A percentile compares a stretch with the other conserved stretches of the same genome.
phyloP scores from a whole-genome alignment of 345 rosid species.

The Streptanthus diversifolius region DNA sequence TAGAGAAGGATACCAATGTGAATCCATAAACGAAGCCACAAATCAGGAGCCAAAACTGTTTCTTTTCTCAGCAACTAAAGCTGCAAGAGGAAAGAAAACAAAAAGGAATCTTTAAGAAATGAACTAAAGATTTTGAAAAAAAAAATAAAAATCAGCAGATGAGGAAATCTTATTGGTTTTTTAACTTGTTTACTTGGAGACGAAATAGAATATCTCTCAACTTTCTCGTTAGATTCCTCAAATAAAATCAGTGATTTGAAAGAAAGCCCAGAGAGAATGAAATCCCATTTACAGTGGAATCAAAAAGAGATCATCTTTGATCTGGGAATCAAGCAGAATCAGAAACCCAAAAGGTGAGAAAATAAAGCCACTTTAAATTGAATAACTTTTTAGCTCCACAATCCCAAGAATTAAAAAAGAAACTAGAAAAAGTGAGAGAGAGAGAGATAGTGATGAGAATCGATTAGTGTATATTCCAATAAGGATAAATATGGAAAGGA shows the following conservation, averaged over 20 bases:
- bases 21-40: conserved; percentile 23
- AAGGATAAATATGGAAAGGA: conserved; percentile 29
- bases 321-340: conserved; percentile 34
- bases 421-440: not conserved
- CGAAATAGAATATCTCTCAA: conserved; percentile 4
- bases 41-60: not conserved
- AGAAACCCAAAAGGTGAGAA: conserved; percentile 23
- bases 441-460: conserved; percentile 27
- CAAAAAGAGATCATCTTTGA: conserved; percentile 15
- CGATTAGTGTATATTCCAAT: conserved; percentile 38
- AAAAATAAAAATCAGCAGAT: not conserved
- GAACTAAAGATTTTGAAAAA: not conserved
- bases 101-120: not conserved
- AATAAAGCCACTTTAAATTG: conserved; percentile 20
- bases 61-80: not conserved
- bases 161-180: not conserved
- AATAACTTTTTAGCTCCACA: conserved; percentile 26
- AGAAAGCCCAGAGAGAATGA: conserved; percentile 1
- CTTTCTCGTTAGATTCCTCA: conserved; percentile 28
- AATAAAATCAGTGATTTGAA: not conserved
- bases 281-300: not conserved
- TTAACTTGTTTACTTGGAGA: conserved; percentile 5
- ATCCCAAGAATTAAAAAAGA: conserved; percentile 33
- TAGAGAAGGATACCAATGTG: conserved; percentile 30
- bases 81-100: not conserved